These are phyloP conservation scores for Colletotrichum filicis DNA, from an alignment of 2,329 filamentous ascomycete genomes.

Conservation along the genomic window DNA sequence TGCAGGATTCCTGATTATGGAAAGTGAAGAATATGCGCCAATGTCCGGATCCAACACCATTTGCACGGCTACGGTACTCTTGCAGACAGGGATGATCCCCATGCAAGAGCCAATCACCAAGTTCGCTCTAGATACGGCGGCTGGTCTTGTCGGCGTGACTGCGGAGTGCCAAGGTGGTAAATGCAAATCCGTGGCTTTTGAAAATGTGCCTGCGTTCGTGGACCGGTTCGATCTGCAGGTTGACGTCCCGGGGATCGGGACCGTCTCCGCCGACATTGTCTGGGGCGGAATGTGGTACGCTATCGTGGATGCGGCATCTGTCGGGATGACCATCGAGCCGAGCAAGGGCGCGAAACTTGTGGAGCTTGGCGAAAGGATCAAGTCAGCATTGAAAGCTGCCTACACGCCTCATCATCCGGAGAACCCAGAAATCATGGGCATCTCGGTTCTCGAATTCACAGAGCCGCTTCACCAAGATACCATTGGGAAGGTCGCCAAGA, in stretches of 20 bases:
- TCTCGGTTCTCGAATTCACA: slow-evolving; percentile 52
- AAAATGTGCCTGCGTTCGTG: slow-evolving; percentile 57
- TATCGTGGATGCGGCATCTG: slow-evolving; percentile 50
- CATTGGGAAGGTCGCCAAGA: slow-evolving; percentile 44
- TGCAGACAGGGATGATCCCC: slow-evolving; percentile 56
- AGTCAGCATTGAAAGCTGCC: slow-evolving; percentile 46
- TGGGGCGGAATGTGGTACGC: slow-evolving; percentile 59
- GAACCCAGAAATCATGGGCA: slow-evolving; percentile 52
- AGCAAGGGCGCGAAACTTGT: slow-evolving; percentile 48
- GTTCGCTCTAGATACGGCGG: slow-evolving; percentile 51
- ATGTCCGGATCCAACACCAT: slow-evolving; percentile 56
- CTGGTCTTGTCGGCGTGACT: slow-evolving; percentile 51
- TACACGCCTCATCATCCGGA: slow-evolving; percentile 54
- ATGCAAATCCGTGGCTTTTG: slow-evolving; percentile 54
- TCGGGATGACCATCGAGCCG: slow-evolving; percentile 48
- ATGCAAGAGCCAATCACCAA: slow-evolving; percentile 53
- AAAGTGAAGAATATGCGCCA: slow-evolving; percentile 36
- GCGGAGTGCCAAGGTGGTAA: slow-evolving; percentile 54
- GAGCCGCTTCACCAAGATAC: slow-evolving; percentile 42
- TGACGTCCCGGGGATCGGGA: slow-evolving; percentile 54
- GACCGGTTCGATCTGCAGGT: slow-evolving; percentile 49
- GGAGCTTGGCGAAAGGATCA: slow-evolving; percentile 55
- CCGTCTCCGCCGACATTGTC: slow-evolving; percentile 53
- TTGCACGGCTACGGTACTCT: slow-evolving; percentile 52
- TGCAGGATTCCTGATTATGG: slow-evolving; percentile 52